Percentiles rank a stretch among this genome's conserved stretches.
Evolutionary conservation across 805 yeast species (phyloP).

Genomic region (Candida patagonica): DNA sequence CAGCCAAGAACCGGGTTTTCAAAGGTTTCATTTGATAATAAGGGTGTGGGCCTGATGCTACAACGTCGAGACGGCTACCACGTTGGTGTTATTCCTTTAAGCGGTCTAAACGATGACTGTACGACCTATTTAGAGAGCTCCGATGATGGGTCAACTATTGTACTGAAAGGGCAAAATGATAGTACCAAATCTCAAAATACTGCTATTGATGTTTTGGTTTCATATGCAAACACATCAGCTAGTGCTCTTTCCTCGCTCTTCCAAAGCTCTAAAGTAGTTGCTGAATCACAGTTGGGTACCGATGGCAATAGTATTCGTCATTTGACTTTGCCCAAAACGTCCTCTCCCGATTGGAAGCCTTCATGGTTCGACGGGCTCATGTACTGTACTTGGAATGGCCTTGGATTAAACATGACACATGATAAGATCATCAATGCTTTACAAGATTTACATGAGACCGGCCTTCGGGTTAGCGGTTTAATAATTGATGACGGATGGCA

Average conservation of each 20-base stretch:
- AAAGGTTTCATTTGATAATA: neutral
- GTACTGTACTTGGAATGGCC: constrained; percentile 28
- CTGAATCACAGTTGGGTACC: neutral
- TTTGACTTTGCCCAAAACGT: no score
- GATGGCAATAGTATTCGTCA: neutral
- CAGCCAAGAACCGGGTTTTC: constrained; percentile 5
- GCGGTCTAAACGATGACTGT: constrained; percentile 16
- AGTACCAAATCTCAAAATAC: constrained; percentile 5
- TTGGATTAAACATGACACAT: constrained; percentile 20
- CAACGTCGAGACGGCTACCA: constrained; percentile 18
- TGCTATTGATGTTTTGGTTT: constrained; percentile 15
- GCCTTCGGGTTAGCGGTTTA: constrained; percentile 16
- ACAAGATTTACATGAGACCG: constrained; percentile 17
- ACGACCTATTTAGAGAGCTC: constrained; percentile 9
- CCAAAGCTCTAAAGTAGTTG: constrained; percentile 6
- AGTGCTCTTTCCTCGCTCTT: constrained; percentile 12
- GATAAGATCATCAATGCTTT: constrained; percentile 18
- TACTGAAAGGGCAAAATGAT: constrained; percentile 11
- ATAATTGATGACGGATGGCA: constrained; percentile 29
- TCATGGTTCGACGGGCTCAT: constrained; percentile 23
- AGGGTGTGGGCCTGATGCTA: constrained; percentile 6
- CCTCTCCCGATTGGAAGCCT: no score
- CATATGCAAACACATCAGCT: constrained; percentile 13
- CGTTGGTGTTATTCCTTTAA: constrained; percentile 18
- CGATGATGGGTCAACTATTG: constrained; percentile 1